A percentile compares a stretch with the other conserved stretches of the same genome.
phyloP scores from a whole-genome alignment of 768 basidiomycete genomes.

The Termitomyces sp. region DNA sequence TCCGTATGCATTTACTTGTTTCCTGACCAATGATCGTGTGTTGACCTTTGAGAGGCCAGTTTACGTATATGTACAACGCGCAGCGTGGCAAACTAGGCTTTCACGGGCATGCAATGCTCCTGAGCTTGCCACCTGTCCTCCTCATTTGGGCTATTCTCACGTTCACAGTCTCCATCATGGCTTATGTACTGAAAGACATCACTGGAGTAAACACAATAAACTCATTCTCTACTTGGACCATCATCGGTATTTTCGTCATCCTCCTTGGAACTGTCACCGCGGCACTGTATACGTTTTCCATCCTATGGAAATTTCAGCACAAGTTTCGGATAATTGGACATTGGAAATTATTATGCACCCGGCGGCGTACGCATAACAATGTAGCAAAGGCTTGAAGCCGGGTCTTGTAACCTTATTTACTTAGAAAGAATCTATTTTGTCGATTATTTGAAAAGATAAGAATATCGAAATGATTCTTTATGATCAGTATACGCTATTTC shows the following conservation, averaged over 20 bases:
- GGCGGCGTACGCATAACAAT: neutral
- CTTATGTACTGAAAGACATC: constrained; percentile 35
- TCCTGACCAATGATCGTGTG: neutral
- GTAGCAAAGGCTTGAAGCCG: neutral
- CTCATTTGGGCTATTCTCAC: constrained; percentile 49
- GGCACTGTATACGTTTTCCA: constrained; percentile 42
- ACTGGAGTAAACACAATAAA: constrained; percentile 15
- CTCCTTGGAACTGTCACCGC: constrained; percentile 29
- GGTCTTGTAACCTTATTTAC: neutral
- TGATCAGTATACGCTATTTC: too few species aligned
- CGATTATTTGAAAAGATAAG: neutral
- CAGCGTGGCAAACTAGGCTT: constrained; percentile 38
- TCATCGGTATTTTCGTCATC: constrained; percentile 34
- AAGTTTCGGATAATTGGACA: constrained; percentile 16
- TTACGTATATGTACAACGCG: constrained; percentile 49
- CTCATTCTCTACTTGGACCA: constrained; percentile 31
- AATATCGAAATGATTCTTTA: too few species aligned
- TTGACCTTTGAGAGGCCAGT: constrained; percentile 22
- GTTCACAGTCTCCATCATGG: constrained; percentile 40
- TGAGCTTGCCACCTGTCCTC: constrained; percentile 48
- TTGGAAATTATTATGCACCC: constrained; percentile 12
- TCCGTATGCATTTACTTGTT: constrained; percentile 25
- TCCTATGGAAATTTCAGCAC: constrained; percentile 41
- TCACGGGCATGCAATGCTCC: constrained; percentile 43
- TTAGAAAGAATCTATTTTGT: too few species aligned